Base-by-base conservation (phyloP, 78 protist genomes). In the Planoprotostelium fungivorum region DNA sequence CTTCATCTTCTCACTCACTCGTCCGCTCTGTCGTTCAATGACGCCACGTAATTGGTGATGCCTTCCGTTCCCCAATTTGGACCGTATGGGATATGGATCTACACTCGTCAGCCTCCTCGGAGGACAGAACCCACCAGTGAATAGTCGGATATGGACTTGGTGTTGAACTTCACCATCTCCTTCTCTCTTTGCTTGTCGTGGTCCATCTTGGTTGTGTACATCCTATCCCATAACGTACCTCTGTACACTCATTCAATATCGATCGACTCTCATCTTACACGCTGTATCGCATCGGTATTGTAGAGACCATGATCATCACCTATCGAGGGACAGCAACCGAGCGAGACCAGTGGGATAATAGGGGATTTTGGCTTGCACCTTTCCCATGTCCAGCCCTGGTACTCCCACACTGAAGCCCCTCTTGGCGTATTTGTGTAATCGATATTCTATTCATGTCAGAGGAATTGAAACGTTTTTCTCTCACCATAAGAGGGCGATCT, bases 381-480 rank as follows among this genome's bases (percentile, higher is more conserved):
- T 39, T 1, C 84, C 0, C 37, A 84, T 84, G 23, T 63, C 31
- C 34, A 89, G 84, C 1, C 38, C 83, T 37, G 96, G 94, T 28
- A 91, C 92, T 1, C 38, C 35, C 1, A 94, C 89, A 31, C 88
- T 86, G 37, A 91, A 94, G 0, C 96, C 96, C 36, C 96, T 37
- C 0, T 29, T 35, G 86, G 93, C 91, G 35, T 94, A 94, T 35
- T 94, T 94, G 86, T 88, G 89, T 16, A 94, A 88, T 38, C 96
- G 92, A 10, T 85, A 31, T 28, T 94, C 73, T 51, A 16, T 5
- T 51, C 16, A 51, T 5, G 73, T 51, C 73, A 51, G 73, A 51
- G 31, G 73, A 51, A n/a, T n/a, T 51, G 73, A 51, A 51, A 51
- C 16, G 73, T 25, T 25, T 25, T 51, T 51, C 5, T 25, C 73